Evolutionary conservation across 106 monocot species (phyloP), one percentile per base, ranked within the genome.

Genomic region (Dendrobium catenatum): DNA sequence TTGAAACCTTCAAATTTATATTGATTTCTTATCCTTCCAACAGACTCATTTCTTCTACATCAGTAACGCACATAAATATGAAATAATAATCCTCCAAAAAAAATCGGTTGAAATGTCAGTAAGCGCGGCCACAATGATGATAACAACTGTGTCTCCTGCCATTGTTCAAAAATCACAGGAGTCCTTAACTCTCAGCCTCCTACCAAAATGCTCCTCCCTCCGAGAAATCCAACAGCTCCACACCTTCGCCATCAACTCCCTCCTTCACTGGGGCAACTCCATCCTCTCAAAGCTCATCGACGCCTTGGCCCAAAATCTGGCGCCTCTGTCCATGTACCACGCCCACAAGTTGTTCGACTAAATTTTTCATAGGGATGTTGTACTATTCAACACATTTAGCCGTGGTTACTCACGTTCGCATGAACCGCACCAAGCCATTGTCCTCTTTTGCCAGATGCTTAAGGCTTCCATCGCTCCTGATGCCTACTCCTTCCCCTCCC

Each of bases 401-500:
- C 91, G 94, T 11, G 90, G 82, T 70, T 89, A 89, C 54, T 85
- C 91, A 8, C 88, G 88, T 81, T 81, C 88, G 33, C 78, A 87
- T 46, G 72, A 73, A 48, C 87, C 93, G 1, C 42, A 72, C 19
- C 70, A 40, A 1, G 78, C 92, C 72, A 46, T 94, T 76, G 27
- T 54, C 20, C 79, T 94, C 72, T 90, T 96, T 72, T 42, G 46
- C 31, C 41, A 37, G 59, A 86, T 89, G 85, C 87, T 94, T n/a
- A 33, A 72, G 33, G 68, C 78, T 15, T 83, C 68, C 55, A 18
- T 86, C 55, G 1, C 72, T 55, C 89, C 83, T 3, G 91, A 91
- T 10, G 78, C 79, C 78, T 93, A 96, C 86, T 90, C 96, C 11
- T 96, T 91, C 80, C 93, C 96, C 1, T 87, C 90, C 18, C 80